Base-by-base conservation (phyloP, 2,329 filamentous ascomycete species). In the Aspergillus novoparasiticus region DNA sequence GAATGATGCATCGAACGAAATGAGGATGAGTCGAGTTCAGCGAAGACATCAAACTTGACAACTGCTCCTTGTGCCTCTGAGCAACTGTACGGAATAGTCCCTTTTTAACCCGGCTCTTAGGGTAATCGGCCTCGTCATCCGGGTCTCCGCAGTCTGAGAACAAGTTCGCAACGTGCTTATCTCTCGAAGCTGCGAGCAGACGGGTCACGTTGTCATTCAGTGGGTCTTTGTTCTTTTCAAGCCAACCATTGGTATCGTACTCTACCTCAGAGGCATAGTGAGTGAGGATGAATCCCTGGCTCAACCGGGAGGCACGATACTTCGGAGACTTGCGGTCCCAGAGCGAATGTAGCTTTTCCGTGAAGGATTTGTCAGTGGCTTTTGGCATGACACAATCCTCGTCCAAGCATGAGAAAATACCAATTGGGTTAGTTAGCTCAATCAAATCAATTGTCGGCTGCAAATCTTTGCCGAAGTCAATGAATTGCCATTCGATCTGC, bases 331-430 rank as follows among this genome's bases (percentile, higher is more conserved):
- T 98, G 74, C 94, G 93, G 75, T 98, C 94, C 95, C 96, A 99
- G 1, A 99, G 81, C 0, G 90, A 90, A 79, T 99, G 92, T n/a
- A 99, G 84, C 78, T 99, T 99, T 72, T 99, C 96, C 0, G 94
- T 98, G 73, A 99, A 99, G 9, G 91, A 93, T 78, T 92, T 94
- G 78, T 99, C 96, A 1, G 94, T 97, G 4, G 95, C 95, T 79
- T 98, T 99, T 36, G 95, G 95, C 95, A 99, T 99, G 36, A 99
- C 96, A 55, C 90, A 95, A 79, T 99, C 95, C 79, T 99, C 95
- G 70, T 99, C 95, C 19, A 99, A 84, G 73, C 96, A 99, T 0
- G 95, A 98, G 78, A 99, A 99, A 72, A 99, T 96, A 82, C 95
- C 96, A 62, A 99, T 99, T 0, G 95, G 95, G 70, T 99, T 99